Evolutionary conservation across 2,329 filamentous ascomycete genomes (phyloP).

Genomic region (Alternaria solani): DNA sequence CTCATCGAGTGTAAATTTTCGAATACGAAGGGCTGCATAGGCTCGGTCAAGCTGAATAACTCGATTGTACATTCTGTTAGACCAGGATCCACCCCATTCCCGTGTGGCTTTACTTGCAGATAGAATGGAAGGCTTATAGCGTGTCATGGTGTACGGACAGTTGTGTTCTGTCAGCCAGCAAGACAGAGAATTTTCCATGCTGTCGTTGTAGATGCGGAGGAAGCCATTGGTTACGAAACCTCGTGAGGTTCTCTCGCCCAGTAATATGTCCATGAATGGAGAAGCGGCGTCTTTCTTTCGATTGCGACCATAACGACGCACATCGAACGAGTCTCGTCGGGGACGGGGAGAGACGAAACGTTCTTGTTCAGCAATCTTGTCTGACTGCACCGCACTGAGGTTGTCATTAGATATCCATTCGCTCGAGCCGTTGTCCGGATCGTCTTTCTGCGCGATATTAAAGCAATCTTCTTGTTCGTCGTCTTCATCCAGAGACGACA

Average conservation of each 20-base stretch:
- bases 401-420: background rate
- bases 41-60: slow-evolving; percentile 57
- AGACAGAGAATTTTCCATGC: slow-evolving; percentile 61
- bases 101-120: slow-evolving; percentile 48
- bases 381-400: background rate
- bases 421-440: background rate
- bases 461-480: background rate
- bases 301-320: background rate
- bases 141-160: slow-evolving; percentile 55
- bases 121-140: slow-evolving; percentile 34
- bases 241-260: slow-evolving; percentile 23
- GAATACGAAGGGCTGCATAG: slow-evolving; percentile 38
- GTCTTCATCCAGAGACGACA: background rate
- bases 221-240: slow-evolving; percentile 53
- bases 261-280: slow-evolving; percentile 43
- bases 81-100: slow-evolving; percentile 43
- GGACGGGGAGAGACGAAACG: background rate
- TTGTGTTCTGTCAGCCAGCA: slow-evolving; percentile 64
- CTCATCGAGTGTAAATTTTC: slow-evolving; percentile 53
- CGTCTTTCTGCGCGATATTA: background rate
- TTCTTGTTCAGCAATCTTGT: background rate
- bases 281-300: slow-evolving; percentile 16
- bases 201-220: slow-evolving; percentile 62
- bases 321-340: background rate
- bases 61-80: slow-evolving; percentile 59